Conservation (phyloP, 202 grass and related monocot genomes). For the Alloteropsis angusta region DNA sequence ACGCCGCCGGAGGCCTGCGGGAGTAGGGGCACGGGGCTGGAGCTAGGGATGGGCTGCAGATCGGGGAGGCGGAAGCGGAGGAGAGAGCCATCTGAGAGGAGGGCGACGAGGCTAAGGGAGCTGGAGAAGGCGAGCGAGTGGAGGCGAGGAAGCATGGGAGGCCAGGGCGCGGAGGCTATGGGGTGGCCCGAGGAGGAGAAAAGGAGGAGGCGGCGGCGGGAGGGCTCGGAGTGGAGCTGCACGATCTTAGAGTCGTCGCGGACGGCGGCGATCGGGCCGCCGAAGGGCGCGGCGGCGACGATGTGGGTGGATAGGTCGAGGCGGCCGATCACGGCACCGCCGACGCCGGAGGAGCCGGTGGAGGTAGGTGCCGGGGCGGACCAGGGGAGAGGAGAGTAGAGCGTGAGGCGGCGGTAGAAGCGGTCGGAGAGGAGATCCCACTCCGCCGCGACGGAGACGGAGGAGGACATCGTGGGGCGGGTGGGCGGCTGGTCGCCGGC, state of each 20-base stretch:
- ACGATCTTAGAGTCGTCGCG: constrained; percentile 98
- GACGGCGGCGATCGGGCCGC: constrained; percentile 81
- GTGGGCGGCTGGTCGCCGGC: background rate
- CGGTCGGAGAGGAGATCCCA: constrained; percentile 90
- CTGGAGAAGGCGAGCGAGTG: constrained; percentile 78
- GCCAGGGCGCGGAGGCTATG: constrained; percentile 69
- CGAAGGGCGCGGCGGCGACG: constrained; percentile 63
- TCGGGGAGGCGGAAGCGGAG: constrained; percentile 73
- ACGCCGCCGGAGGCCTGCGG: constrained; percentile 39
- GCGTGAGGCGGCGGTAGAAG: constrained; percentile 58
- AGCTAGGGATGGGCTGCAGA: constrained; percentile 33
- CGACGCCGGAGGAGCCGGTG: constrained; percentile 36
- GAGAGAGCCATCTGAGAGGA: constrained; percentile 79
- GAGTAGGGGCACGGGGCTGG: constrained; percentile 35
- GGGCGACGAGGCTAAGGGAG: constrained; percentile 58
- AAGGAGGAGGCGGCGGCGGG: constrained; percentile 87
- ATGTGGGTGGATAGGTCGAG: constrained; percentile 86
- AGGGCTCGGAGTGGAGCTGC: constrained; percentile 83
- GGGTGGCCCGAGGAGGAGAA: constrained; percentile 63
- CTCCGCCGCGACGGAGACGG: constrained; percentile 88
- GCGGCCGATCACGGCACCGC: constrained; percentile 34
- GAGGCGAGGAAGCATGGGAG: constrained; percentile 61
- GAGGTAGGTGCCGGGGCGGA: constrained; percentile 28
- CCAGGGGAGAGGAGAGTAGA: constrained; percentile 51
- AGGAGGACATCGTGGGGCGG: constrained; percentile 44